Evolutionary conservation across 176 grass and related monocot genomes (phyloP).

Genomic region (Oryza australiensis): DNA sequence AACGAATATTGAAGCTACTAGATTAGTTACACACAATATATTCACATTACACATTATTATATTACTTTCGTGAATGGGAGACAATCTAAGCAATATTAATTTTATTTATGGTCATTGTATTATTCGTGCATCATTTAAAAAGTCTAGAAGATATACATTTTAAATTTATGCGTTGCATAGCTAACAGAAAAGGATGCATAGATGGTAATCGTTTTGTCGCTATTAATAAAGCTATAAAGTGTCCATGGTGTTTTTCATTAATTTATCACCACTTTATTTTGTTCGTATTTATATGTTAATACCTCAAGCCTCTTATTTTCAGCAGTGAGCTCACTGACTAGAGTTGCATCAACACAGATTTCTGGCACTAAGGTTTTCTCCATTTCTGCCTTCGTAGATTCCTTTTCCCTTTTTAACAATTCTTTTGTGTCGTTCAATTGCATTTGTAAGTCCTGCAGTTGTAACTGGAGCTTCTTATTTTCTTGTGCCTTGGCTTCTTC

Average conservation of each 20-base stretch:
- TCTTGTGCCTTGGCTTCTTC: slow-evolving; percentile 89
- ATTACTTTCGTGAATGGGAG: not conserved
- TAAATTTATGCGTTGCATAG: not conserved
- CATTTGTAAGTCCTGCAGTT: slow-evolving; percentile 63
- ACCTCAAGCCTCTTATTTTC: slow-evolving; percentile 92
- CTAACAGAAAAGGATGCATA: not conserved
- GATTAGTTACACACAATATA: slow-evolving; percentile 9
- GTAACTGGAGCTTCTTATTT: slow-evolving; percentile 62
- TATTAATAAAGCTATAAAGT: slow-evolving; percentile 9
- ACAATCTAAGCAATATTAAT: not conserved
- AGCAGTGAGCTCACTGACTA: slow-evolving; percentile 60
- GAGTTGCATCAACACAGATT: slow-evolving; percentile 63
- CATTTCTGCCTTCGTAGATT: slow-evolving; percentile 49
- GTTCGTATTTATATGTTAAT: slow-evolving; percentile 16
- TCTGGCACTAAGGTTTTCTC: slow-evolving; percentile 66
- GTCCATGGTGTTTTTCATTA: slow-evolving; percentile 3
- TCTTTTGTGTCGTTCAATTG: slow-evolving; percentile 67
- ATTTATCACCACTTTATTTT: slow-evolving; percentile 1
- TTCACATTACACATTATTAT: slow-evolving; percentile 14
- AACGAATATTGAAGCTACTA: slow-evolving; percentile 4
- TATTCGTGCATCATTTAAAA: not conserved
- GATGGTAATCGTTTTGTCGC: not conserved
- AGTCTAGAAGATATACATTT: not conserved
- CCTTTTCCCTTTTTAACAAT: slow-evolving; percentile 62
- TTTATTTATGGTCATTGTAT: not conserved